phyloP scores from a whole-genome alignment of 2,329 filamentous ascomycete species.

The Fusarium tupiense region DNA sequence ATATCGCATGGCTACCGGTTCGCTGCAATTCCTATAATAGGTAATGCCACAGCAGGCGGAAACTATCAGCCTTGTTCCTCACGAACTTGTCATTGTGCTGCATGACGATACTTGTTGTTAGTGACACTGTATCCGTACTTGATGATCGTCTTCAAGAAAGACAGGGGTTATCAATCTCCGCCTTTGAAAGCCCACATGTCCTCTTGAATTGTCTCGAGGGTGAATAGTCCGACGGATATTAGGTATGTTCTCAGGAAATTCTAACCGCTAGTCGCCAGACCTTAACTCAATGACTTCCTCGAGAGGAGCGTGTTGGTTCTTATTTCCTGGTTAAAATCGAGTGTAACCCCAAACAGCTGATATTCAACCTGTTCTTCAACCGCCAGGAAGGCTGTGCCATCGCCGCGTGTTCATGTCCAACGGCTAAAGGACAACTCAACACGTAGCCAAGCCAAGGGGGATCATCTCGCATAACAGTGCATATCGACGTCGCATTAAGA shows the following conservation, averaged over 20 bases:
- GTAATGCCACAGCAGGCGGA: conserved; percentile 27
- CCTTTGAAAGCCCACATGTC: conserved; percentile 4
- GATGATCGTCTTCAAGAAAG: conserved; percentile 5
- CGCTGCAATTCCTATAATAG: conserved; percentile 41
- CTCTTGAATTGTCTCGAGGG: neutral
- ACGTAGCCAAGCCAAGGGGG: conserved; percentile 2
- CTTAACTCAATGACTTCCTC: neutral
- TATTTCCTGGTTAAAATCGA: neutral
- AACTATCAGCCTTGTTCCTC: conserved; percentile 25
- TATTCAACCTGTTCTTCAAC: neutral
- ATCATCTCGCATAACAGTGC: conserved; percentile 24
- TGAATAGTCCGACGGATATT: neutral
- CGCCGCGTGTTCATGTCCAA: conserved; percentile 30
- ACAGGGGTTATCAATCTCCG: conserved; percentile 7
- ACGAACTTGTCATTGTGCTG: neutral
- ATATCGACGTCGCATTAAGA: conserved; percentile 20
- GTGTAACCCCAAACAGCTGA: conserved; percentile 7
- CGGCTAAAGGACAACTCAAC: conserved; percentile 23
- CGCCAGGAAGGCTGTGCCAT: conserved; percentile 19
- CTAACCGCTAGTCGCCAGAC: neutral
- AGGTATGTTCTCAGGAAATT: neutral
- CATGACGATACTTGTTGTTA: neutral
- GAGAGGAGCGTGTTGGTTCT: conserved; percentile 4
- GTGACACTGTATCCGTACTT: conserved; percentile 13
- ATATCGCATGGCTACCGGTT: conserved; percentile 29